Evolutionary conservation across 148 eudicot species (phyloP).

Genomic region (Limonium bicolor): DNA sequence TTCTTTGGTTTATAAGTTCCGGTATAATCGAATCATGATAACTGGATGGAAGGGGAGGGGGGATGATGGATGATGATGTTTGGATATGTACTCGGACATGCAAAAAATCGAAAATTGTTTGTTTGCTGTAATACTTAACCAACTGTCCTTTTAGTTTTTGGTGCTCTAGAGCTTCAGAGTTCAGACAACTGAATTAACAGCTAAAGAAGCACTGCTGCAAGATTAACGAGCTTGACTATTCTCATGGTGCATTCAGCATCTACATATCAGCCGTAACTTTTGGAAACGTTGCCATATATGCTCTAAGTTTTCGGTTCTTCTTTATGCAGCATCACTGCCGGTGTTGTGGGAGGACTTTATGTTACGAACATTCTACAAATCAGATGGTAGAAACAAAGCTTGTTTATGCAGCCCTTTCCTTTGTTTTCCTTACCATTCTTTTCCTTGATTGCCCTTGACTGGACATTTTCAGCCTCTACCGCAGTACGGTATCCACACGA

Average conservation of each 20-base stretch:
- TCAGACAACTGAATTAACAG: no score
- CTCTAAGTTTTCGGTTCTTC: background rate
- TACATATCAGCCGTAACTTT: conserved; percentile 1
- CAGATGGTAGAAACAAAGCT: conserved; percentile 51
- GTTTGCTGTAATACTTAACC: no score
- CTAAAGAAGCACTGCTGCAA: background rate
- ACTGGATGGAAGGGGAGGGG: no score
- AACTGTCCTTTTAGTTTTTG: no score
- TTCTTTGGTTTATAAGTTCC: no score
- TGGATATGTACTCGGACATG: no score
- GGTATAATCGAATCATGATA: no score
- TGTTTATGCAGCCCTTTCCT: background rate
- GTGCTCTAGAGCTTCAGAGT: no score
- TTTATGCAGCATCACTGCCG: conserved; percentile 86
- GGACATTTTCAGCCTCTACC: conserved; percentile 60
- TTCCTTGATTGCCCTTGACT: conserved; percentile 2
- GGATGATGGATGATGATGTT: no score
- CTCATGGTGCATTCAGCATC: background rate
- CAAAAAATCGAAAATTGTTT: no score
- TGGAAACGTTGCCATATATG: background rate
- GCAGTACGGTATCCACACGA: conserved; percentile 61
- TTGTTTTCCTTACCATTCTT: background rate
- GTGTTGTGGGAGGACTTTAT: conserved; percentile 83
- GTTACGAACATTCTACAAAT: conserved; percentile 81
- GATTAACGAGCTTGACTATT: background rate